Base-by-base conservation (phyloP, 1,284 basidiomycete species). In the Golubevia pallescens region DNA sequence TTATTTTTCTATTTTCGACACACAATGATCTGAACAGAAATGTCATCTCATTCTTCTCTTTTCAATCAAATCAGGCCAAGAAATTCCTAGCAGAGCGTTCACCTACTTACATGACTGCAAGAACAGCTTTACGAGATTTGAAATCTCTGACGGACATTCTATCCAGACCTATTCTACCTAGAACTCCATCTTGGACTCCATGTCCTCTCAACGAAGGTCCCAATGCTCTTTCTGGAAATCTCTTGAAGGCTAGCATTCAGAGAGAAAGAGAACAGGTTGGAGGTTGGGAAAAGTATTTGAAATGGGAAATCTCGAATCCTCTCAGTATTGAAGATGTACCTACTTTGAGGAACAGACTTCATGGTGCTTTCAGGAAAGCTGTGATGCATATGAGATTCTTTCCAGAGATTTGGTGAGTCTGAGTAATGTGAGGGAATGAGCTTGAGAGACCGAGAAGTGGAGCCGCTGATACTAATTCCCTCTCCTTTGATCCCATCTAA, bases 71-170 rank as follows among this genome's bases (percentile, higher is more conserved):
- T 13, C 63, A 69, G 65, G 82, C 82, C 51, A 85, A 85, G 57
- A 83, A 84, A 65, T 84, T 85, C 63, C 74, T 85, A 4, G 81
- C 71, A 14, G 82, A 85, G 58, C 71, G 74, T 20, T 85, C 82
- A 57, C 79, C 82, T 1, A 81, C 81, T 16, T 85, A 85, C 70
- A 85, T 85, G 82, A 80, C 81, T 1, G 82, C 82, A 21, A 73
- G 82, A 19, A 68, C 68, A 5, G 78, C 80, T 7, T 68, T 82
- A 32, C 57, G 75, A 5, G 82, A 84, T 58, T 70, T 84, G 67
- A 73, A 74, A 23, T 58, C 62, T 1, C 68, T 76, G 58, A 75
- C 70, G 8, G 81, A 81, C 34, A 63, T 62, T 1, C 69, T 85
- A 19, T 71, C 65, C 57, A 73, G 70, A 55, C 81, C 82, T 1